phyloP scores from a whole-genome alignment of 73 alveolate genomes.

The Breviolum minutum region DNA sequence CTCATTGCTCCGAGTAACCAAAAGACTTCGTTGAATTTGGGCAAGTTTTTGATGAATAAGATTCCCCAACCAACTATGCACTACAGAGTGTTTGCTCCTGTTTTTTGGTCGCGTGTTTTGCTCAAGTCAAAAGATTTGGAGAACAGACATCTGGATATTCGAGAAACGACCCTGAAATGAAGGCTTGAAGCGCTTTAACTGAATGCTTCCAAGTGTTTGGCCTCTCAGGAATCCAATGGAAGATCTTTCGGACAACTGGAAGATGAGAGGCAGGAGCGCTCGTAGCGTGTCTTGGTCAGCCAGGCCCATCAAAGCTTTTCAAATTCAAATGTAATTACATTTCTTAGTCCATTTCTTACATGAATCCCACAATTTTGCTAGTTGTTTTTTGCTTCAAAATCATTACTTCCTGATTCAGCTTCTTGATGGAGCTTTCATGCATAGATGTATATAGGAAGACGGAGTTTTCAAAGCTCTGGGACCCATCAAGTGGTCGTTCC shows the following conservation, averaged over 20 bases:
- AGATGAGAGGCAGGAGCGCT: slow-evolving; percentile 2
- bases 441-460: too few species aligned
- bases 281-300: not conserved
- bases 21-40: too few species aligned
- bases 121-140: too few species aligned
- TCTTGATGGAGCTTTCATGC: not conserved
- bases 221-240: slow-evolving; percentile 5
- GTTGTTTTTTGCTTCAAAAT: not conserved
- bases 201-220: not conserved
- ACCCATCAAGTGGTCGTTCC: slow-evolving; percentile 41
- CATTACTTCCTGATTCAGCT: not conserved
- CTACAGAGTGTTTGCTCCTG: too few species aligned
- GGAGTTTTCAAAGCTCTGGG: not conserved
- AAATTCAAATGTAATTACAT: not conserved
- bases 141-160: too few species aligned
- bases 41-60: too few species aligned
- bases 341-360: not conserved
- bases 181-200: too few species aligned
- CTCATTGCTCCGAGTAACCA: too few species aligned
- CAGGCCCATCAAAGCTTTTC: not conserved
- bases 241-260: not conserved
- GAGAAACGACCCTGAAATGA: too few species aligned
- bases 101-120: too few species aligned
- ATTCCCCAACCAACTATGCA: too few species aligned
- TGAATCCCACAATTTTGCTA: too few species aligned